Evolutionary conservation across 2,329 filamentous ascomycete genomes (phyloP).

Genomic region (Penicillium sp.): DNA sequence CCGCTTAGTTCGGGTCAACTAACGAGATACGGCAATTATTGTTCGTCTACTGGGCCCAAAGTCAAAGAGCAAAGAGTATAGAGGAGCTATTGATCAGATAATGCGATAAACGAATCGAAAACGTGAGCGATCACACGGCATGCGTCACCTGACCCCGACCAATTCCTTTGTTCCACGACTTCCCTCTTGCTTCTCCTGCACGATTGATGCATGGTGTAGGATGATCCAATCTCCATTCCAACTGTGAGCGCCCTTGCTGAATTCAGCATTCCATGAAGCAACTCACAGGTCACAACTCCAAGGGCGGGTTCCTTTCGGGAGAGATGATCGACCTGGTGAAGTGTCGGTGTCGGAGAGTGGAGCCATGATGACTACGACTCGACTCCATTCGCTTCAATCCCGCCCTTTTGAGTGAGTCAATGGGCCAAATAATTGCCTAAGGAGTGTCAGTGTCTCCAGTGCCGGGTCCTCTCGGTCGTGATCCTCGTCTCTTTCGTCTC

Average conservation of each 20-base stretch:
- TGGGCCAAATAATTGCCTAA: constrained; percentile 4
- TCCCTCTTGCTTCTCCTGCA: constrained; percentile 3
- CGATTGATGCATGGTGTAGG: constrained; percentile 9
- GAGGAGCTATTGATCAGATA: not conserved
- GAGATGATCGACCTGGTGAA: constrained; percentile 18
- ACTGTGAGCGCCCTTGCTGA: constrained; percentile 14
- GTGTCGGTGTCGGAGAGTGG: constrained; percentile 29
- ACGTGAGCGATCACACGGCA: not conserved
- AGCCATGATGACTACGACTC: constrained; percentile 11
- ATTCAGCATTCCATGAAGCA: constrained; percentile 3
- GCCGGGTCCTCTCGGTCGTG: constrained; percentile 9
- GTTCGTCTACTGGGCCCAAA: not conserved
- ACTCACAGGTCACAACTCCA: not conserved
- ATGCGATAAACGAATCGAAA: not conserved
- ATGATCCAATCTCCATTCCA: constrained; percentile 15
- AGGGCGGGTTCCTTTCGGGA: not conserved
- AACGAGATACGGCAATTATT: not conserved
- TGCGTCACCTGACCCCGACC: constrained; percentile 11
- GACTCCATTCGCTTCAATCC: constrained; percentile 9
- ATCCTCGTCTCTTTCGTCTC: constrained; percentile 17
- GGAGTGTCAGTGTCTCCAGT: not conserved
- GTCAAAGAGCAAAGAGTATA: not conserved
- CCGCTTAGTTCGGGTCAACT: not conserved
- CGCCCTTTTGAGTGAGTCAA: constrained; percentile 2
- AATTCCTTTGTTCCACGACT: constrained; percentile 10